These are phyloP conservation scores for Geotrichum candidum DNA, from an alignment of 1,139 yeast species.

Conservation along the genomic window DNA sequence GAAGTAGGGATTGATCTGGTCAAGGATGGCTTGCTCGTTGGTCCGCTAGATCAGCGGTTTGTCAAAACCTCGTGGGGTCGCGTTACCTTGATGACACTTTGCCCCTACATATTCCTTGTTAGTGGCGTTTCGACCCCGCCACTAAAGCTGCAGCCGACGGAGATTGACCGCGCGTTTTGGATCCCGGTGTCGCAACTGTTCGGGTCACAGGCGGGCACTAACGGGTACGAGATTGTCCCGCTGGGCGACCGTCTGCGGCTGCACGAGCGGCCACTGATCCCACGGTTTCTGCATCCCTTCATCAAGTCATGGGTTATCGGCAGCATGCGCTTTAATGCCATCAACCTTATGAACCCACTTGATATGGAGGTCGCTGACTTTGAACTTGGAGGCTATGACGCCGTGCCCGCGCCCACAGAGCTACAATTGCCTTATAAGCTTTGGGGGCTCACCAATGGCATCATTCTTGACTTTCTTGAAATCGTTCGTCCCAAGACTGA, in stretches of 20 bases:
- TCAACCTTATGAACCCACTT: constrained; percentile 27
- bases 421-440: constrained; percentile 30
- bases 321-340: constrained; percentile 32
- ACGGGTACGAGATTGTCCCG: constrained; percentile 25
- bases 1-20: constrained; percentile 38
- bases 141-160: constrained; percentile 31
- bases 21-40: constrained; percentile 28
- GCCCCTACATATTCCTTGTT: constrained; percentile 36
- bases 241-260: constrained; percentile 28
- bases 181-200: constrained; percentile 31
- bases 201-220: constrained; percentile 16
- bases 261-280: constrained; percentile 20
- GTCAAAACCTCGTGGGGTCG: constrained; percentile 36
- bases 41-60: constrained; percentile 35
- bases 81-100: constrained; percentile 32
- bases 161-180: constrained; percentile 40
- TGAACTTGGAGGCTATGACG: neutral
- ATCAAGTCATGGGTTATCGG: constrained; percentile 28
- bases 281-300: constrained; percentile 19
- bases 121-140: constrained; percentile 21
- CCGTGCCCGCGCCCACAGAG: constrained; percentile 5
- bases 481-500: constrained; percentile 25
- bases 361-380: constrained; percentile 13
- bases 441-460: constrained; percentile 39
- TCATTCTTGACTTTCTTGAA: constrained; percentile 34